A percentile compares a stretch with the other conserved stretches of the same genome.
Evolutionary conservation across 352 stramenopile species (phyloP).

Genomic region (Thalassiosira allenii): DNA sequence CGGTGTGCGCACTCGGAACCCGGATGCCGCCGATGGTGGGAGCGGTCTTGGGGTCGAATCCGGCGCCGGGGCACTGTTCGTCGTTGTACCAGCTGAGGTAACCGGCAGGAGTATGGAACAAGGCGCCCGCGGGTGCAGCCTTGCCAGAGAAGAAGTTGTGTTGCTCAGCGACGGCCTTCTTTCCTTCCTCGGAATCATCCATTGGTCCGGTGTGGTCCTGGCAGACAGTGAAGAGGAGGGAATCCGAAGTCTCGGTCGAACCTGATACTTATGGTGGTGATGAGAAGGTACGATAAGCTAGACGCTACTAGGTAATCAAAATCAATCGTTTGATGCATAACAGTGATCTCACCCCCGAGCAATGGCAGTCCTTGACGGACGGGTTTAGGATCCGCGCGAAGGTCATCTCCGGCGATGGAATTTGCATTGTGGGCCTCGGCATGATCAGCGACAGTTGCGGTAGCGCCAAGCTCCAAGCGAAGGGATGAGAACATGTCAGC

Average conservation of each 20-base stretch:
- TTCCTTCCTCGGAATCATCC: conserved; percentile 80
- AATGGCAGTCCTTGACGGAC: too few species aligned
- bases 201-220: conserved; percentile 88
- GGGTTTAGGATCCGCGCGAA: too few species aligned
- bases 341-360: too few species aligned
- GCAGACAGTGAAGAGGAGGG: conserved; percentile 87
- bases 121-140: conserved; percentile 87
- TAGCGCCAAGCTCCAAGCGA: too few species aligned
- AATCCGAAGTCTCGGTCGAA: conserved; percentile 88
- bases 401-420: too few species aligned
- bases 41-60: conserved; percentile 82
- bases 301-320: too few species aligned
- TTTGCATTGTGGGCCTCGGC: too few species aligned
- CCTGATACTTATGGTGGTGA: too few species aligned
- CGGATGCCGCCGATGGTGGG: conserved; percentile 88
- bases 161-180: conserved; percentile 81
- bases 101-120: conserved; percentile 86
- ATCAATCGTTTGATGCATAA: too few species aligned
- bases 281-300: too few species aligned
- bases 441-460: too few species aligned
- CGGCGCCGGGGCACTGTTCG: conserved; percentile 84
- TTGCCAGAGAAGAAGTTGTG: conserved; percentile 89
- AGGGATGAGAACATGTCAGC: too few species aligned
- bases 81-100: conserved; percentile 90
- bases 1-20: conserved; percentile 91